Base-by-base conservation (phyloP, 768 basidiomycete genomes). In the Mycena filopes region DNA sequence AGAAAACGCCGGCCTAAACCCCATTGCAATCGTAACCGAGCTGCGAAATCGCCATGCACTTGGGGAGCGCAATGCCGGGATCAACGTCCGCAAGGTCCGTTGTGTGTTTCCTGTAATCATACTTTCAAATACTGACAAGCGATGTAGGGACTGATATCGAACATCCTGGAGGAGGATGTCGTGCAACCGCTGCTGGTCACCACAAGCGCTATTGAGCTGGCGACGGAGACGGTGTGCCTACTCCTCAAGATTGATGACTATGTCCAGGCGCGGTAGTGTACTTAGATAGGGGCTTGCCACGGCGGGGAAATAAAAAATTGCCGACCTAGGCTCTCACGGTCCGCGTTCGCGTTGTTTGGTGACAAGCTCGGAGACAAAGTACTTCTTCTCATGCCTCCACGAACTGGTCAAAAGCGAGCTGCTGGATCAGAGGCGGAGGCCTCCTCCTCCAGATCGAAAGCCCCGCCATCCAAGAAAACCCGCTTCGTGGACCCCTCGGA, bases 11-110 rank as follows among this genome's bases (percentile, higher is more conserved):
- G 98, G 98, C 45, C 84, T 99, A 61, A 98, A 99, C 79, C 95
- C 98, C 8, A 98, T 99, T 69, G 91, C 95, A 9, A 99, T 99
- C 75, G 96, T 99, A 58, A 99, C 98, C 28, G 98, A 99, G 75
- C 83, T 99, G 58, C 89, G 98, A 67, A 99, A 99, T 81, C 87
- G 96, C 68, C 98, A 99, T 78, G 96, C 98, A 2, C 83, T 95
- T 11, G 98, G 98, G 36, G 98, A 99, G 71, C 86, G 87, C 67
- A 95, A 91, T 70, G 96, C 98, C 28, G 98, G 98, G 33, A 99
- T 99, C 79, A 99, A 99, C 77, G 96, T 99, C 67, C 90, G 97
- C 72, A 99, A 96, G 84, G 96, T 95, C 72, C 45, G 86, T 76
- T 55, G 11, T 29, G n/a, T n/a, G n/a, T 8, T 55, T 12, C 3